Base-by-base conservation (phyloP, 1,139 yeast genomes). In the Kodamaea derodonti region DNA sequence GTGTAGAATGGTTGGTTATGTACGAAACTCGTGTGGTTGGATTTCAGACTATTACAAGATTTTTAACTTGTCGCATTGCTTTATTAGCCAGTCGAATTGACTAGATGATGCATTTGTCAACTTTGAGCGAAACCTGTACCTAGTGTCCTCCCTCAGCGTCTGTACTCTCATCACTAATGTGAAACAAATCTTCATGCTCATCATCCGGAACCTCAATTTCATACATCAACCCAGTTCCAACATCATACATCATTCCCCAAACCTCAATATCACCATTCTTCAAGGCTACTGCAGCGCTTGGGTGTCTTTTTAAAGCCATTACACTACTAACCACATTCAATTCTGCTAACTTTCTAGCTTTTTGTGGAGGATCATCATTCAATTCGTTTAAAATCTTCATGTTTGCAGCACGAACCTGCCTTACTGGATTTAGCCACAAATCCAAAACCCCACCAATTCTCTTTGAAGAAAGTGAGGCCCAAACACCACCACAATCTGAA, bases 401-500 rank as follows among this genome's bases (percentile, higher is more conserved):
- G 54, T 84, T 72, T 29, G 70, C 67, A 14, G 82, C 85, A 44
- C 85, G 67, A 36, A 82, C 80, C 43, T 80, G 86, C 47, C 90
- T 74, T 36, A 85, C 67, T 17, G 85, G 84, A 41, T 80, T 75
- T 42, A 84, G 69, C 95, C 95, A 84, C 43, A 78, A 75, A 58
- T 84, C 92, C 41, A 85, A 67, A 15, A 80, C 81, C 20, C 92
- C 90, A 22, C 86, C 85, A 31, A 85, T 71, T 42, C 76, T 75
- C 48, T 80, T 78, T 40, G 78, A 72, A 4, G 83, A 73, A 39
- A 92, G 63, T 13, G 95, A 82, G 16, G 96, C 92, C 81, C 90
- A 83, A 39, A 88, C 79, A 22, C 97, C 98, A 33, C 97, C 97
- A 68, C 98, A 92, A 60, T 88, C 95, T 24, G 95, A 85, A 65